Evolutionary conservation across 371 early-diverging fungal genomes (phyloP).

Genomic region (Smittium culicis): DNA sequence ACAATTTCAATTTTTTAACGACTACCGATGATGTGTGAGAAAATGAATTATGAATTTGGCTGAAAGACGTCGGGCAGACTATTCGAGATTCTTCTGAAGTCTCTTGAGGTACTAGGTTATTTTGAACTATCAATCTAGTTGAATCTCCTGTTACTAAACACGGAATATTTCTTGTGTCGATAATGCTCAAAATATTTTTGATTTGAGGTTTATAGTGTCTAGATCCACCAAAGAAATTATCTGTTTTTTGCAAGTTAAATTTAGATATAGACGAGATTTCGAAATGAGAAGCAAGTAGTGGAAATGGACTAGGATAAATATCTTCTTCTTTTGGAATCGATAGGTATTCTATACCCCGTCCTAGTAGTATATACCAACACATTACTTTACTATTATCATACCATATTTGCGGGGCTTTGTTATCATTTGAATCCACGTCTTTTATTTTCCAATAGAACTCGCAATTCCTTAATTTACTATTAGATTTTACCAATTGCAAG

Average conservation of each 20-base stretch:
- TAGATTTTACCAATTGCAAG: too few species aligned
- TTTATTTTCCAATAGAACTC: not conserved
- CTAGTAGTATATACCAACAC: not conserved
- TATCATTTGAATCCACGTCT: not conserved
- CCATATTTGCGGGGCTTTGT: not conserved
- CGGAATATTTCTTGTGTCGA: not conserved
- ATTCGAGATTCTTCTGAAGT: not conserved
- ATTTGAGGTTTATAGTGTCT: not conserved
- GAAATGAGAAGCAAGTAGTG: not conserved
- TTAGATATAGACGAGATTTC: not conserved
- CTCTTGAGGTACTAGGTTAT: not conserved
- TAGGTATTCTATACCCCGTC: not conserved
- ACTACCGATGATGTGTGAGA: not conserved
- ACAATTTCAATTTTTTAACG: not conserved
- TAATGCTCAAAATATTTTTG: not conserved
- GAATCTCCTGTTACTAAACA: not conserved
- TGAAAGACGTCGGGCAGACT: not conserved
- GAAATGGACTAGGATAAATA: not conserved
- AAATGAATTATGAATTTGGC: not conserved
- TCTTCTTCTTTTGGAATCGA: not conserved
- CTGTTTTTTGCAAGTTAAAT: not conserved
- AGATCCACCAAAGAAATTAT: not conserved
- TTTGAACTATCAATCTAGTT: not conserved
- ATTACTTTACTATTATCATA: not conserved
- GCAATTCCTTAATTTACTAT: too few species aligned